These are phyloP conservation scores for Apiospora aurea DNA, from an alignment of 2,329 filamentous ascomycete species.

Conservation along the genomic window DNA sequence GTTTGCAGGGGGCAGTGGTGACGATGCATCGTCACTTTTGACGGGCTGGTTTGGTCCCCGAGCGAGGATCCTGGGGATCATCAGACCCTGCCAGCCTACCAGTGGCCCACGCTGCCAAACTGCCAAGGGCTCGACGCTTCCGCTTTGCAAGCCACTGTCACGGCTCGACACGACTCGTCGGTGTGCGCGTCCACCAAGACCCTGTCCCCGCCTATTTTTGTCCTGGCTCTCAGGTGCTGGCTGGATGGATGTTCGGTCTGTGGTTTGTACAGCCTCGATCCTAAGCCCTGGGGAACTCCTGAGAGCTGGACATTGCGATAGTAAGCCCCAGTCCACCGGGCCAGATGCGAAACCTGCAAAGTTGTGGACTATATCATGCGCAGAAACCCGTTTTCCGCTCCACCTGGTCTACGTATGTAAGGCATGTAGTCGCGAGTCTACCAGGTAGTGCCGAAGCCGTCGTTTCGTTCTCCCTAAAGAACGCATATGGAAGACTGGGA, in stretches of 20 bases:
- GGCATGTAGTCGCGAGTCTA: not conserved
- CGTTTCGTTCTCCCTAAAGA: not conserved
- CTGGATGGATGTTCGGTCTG: not conserved
- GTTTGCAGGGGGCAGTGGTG: not conserved
- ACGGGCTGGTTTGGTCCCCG: not conserved
- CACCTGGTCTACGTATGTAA: not conserved
- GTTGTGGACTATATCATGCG: not conserved
- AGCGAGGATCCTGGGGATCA: constrained; percentile 12
- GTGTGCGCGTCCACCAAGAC: not conserved
- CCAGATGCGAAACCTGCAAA: not conserved
- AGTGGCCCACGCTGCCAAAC: not conserved
- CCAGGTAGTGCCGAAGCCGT: not conserved
- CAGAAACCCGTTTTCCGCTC: not conserved
- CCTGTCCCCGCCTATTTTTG: constrained; percentile 9
- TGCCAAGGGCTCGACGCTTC: not conserved
- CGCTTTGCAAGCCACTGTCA: not conserved
- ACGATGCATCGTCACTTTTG: constrained; percentile 2
- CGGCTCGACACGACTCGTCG: not conserved
- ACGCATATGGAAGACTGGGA: not conserved
- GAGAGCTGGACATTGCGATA: not conserved
- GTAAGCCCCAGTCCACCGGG: not conserved
- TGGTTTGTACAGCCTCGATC: not conserved
- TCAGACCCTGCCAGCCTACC: not conserved
- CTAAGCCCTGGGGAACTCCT: not conserved
- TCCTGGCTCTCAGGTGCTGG: too few relatives aligned